phyloP scores from a whole-genome alignment of 192 early-diverging fungal genomes.

The Coemansia sp. region DNA sequence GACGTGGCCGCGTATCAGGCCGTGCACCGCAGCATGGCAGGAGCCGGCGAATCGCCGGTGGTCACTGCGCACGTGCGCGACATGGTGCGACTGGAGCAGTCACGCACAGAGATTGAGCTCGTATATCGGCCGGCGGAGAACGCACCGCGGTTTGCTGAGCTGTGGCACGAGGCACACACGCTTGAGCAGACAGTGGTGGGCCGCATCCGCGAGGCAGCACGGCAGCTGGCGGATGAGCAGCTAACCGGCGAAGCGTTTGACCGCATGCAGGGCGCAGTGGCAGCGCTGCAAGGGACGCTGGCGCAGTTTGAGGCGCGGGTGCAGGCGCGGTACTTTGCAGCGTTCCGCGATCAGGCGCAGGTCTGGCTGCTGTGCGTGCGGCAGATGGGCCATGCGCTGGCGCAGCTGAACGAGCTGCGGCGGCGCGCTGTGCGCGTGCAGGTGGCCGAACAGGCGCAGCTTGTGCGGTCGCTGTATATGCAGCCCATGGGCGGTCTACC shows the following conservation, averaged over 20 bases:
- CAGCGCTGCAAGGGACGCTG: constrained; percentile 26
- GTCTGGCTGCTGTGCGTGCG: constrained; percentile 31
- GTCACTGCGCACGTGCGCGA: constrained; percentile 6
- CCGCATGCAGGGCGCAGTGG: not conserved
- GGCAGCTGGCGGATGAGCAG: not conserved
- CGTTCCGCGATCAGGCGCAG: constrained; percentile 45
- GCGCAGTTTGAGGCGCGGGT: constrained; percentile 36
- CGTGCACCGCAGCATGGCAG: constrained; percentile 62
- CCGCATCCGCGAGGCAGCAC: constrained; percentile 10
- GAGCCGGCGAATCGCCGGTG: constrained; percentile 39
- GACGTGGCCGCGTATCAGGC: constrained; percentile 57
- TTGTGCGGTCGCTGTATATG: constrained; percentile 12
- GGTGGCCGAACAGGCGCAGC: constrained; percentile 4
- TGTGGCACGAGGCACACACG: constrained; percentile 44
- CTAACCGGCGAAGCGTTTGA: not conserved
- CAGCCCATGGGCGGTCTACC: constrained; percentile 21
- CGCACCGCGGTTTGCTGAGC: constrained; percentile 28
- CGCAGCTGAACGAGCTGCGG: constrained; percentile 21
- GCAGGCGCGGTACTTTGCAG: constrained; percentile 20
- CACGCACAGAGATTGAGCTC: constrained; percentile 33
- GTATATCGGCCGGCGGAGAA: constrained; percentile 26
- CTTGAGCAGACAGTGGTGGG: constrained; percentile 12
- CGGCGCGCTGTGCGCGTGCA: not conserved
- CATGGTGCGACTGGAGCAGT: constrained; percentile 14
- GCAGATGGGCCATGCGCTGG: constrained; percentile 12